Base-by-base conservation (phyloP, 140 eudicot genomes). In the Flaveria floridana region DNA sequence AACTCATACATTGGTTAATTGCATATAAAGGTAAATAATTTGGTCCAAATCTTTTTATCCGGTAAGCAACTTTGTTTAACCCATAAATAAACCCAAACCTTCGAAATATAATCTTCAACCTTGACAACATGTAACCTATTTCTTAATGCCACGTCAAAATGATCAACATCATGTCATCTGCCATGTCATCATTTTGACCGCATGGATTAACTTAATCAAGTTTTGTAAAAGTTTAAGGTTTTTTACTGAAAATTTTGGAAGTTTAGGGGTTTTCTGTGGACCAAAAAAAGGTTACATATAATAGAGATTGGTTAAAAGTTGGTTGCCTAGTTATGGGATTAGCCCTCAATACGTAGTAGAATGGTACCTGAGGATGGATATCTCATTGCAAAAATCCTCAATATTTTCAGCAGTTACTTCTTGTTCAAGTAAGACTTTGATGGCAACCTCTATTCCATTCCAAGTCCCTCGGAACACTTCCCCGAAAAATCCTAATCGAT, bases 361-460 rank as follows among this genome's bases (percentile, higher is more conserved):
- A 69, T 50, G n/a, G 51, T 81, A 88, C 97, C 97, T 86, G 66
- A 88, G 82, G 82, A 91, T 88, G 26, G 95, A 84, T 71, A 91
- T 88, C 81, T 91, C 97, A 65, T 88, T 91, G 87, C 87, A 88
- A 72, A 88, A 88, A 79, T 91, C 96, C 82, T 91, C 97, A 44
- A 88, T 85, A 67, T 91, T 91, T 65, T 91, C 96, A 56, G 80
- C 84, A 23, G 84, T 84, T 50, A 84, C 76, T 20, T 86, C 97
- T 74, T 91, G 96, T 77, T 88, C 93, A 52, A 91, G 90, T 66
- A 91, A 88, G 7, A 91, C 90, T 80, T 91, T 88, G 66, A 91
- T 85, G 57, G 90, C 97, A 78, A 91, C 96, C 79, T 88, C 91
- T 66, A 82, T 81, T 69, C 96, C 97, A 80, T 91, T 91, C 96